A percentile compares a stretch with the other conserved stretches of the same genome.
phyloP scores from a whole-genome alignment of 352 stramenopile species.

The Pythium brassicae region DNA sequence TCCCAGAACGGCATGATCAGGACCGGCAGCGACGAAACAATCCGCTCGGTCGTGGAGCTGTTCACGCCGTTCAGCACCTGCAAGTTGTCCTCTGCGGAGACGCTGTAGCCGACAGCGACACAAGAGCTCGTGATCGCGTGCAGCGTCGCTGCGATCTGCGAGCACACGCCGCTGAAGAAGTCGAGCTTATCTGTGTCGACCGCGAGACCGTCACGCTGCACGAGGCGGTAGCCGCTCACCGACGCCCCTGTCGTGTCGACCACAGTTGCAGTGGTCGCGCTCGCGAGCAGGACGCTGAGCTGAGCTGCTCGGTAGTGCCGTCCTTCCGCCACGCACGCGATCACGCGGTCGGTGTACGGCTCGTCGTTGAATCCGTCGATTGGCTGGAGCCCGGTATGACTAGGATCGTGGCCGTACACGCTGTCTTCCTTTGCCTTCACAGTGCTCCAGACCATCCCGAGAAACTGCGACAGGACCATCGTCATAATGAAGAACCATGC shows the following conservation, averaged over 20 bases:
- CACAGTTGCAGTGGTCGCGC: background rate
- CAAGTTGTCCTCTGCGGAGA: slow-evolving; percentile 18
- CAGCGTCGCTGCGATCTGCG: slow-evolving; percentile 14
- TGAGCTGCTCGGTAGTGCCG: slow-evolving; percentile 29
- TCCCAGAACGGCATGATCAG: slow-evolving; percentile 16
- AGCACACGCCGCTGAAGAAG: background rate
- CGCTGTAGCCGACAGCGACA: slow-evolving; percentile 19
- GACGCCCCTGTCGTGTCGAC: slow-evolving; percentile 7
- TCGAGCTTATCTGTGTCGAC: background rate
- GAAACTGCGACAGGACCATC: too few relatives aligned
- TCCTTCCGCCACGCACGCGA: slow-evolving; percentile 39
- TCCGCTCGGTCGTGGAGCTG: background rate
- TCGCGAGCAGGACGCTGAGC: slow-evolving; percentile 23
- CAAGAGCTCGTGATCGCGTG: slow-evolving; percentile 18
- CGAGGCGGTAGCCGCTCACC: slow-evolving; percentile 12
- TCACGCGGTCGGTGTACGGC: slow-evolving; percentile 36
- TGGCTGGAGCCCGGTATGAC: background rate
- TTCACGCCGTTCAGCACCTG: slow-evolving; percentile 19
- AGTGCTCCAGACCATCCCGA: background rate
- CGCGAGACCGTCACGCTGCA: slow-evolving; percentile 2
- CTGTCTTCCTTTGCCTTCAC: background rate
- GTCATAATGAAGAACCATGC: too few relatives aligned
- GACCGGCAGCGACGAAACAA: slow-evolving; percentile 10
- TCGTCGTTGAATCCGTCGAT: slow-evolving; percentile 42
- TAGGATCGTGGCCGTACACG: slow-evolving; percentile 6